Conservation (phyloP, 441 rosid species). For the Pelargonium myrrhifolium region DNA sequence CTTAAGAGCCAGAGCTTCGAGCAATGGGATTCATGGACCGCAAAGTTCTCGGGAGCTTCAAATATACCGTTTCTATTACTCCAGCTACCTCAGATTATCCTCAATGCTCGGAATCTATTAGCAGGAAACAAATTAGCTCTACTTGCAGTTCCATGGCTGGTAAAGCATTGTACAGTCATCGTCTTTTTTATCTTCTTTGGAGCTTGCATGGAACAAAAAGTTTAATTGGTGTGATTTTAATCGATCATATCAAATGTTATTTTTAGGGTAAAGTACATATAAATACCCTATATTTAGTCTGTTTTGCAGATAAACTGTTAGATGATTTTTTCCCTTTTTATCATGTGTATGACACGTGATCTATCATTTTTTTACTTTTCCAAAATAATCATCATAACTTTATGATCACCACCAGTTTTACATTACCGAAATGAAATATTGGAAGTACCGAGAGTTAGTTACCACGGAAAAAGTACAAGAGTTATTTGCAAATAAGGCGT, state of each 20-base stretch:
- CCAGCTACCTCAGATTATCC: conserved; percentile 86
- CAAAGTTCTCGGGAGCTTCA: conserved; percentile 64
- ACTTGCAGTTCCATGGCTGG: conserved; percentile 90
- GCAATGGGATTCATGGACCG: conserved; percentile 82
- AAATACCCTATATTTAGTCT: no score
- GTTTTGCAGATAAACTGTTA: no score
- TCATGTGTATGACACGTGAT: no score
- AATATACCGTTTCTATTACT: conserved; percentile 72
- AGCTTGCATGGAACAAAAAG: not conserved
- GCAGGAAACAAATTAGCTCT: conserved; percentile 78
- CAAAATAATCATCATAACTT: no score
- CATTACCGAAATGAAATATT: no score
- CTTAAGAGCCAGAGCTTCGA: conserved; percentile 28
- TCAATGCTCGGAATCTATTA: conserved; percentile 68
- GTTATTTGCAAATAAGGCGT: no score
- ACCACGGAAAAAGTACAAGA: no score
- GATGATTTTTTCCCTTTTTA: no score
- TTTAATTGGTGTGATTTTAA: not conserved
- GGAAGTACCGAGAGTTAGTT: no score
- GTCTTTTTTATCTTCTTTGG: not conserved
- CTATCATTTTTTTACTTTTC: no score
- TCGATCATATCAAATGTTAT: not conserved
- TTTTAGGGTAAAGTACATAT: no score
- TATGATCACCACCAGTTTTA: no score
- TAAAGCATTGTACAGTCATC: conserved; percentile 16